A percentile compares a stretch with the other conserved stretches of the same genome.
phyloP scores from a whole-genome alignment of 2,329 filamentous ascomycete species.

The Sporothrix mexicana region DNA sequence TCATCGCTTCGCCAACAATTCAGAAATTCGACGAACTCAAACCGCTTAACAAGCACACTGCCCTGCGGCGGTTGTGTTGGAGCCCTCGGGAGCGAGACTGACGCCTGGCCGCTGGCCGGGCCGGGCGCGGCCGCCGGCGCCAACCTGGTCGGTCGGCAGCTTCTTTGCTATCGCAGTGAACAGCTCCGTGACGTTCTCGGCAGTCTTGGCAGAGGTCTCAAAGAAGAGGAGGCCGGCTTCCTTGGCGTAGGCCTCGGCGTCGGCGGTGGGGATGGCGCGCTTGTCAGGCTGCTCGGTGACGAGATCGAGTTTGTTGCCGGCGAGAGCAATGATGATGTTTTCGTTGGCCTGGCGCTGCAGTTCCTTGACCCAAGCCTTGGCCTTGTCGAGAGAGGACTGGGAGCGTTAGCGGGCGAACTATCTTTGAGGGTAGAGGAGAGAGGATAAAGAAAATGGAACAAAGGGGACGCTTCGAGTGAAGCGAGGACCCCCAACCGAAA shows the following conservation, averaged over 20 bases:
- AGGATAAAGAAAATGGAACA: neutral
- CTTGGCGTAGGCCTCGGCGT: constrained; percentile 92
- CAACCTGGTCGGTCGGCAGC: constrained; percentile 91
- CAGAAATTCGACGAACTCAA: no score
- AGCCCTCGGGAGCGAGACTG: constrained; percentile 61
- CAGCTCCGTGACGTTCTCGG: constrained; percentile 92
- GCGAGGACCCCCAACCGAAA: neutral
- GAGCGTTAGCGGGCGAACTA: neutral
- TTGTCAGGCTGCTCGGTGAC: constrained; percentile 95
- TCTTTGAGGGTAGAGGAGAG: no score
- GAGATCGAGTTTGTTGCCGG: constrained; percentile 96
- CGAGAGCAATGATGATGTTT: constrained; percentile 98
- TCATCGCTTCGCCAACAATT: constrained; percentile 17
- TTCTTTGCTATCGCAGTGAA: constrained; percentile 99
- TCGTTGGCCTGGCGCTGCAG: constrained; percentile 98
- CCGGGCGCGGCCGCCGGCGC: constrained; percentile 80
- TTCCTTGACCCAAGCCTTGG: constrained; percentile 99
- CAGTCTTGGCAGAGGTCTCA: constrained; percentile 96
- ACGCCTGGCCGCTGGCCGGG: constrained; percentile 65
- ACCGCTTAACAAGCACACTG: constrained; percentile 62
- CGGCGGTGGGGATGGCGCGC: constrained; percentile 84
- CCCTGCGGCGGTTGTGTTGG: constrained; percentile 62
- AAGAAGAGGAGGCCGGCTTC: constrained; percentile 97
- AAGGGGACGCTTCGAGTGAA: neutral
- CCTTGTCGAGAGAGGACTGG: constrained; percentile 95